Evolutionary conservation across 768 basidiomycete species (phyloP).

Genomic region (Podaxis mareebaensis): DNA sequence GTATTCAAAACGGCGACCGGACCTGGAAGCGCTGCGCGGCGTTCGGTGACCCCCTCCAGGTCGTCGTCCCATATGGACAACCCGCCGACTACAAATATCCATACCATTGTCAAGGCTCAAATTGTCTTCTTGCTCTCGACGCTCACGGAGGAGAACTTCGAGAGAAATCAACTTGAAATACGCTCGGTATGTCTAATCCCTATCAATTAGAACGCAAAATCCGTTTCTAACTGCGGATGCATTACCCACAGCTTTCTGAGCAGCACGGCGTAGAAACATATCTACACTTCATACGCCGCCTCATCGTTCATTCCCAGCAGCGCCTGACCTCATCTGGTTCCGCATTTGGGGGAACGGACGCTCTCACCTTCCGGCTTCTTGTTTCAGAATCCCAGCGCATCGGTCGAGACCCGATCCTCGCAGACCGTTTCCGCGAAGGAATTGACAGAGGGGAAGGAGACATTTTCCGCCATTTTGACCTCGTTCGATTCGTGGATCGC

Average conservation of each 20-base stretch:
- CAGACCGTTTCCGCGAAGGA: slow-evolving; percentile 88
- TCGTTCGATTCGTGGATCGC: slow-evolving; percentile 80
- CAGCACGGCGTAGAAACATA: slow-evolving; percentile 97
- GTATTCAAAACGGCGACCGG: slow-evolving; percentile 69
- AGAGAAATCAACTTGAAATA: slow-evolving; percentile 91
- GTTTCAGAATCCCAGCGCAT: slow-evolving; percentile 88
- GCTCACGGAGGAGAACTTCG: slow-evolving; percentile 95
- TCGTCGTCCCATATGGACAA: slow-evolving; percentile 82
- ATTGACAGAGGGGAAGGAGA: slow-evolving; percentile 88
- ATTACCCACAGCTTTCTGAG: slow-evolving; percentile 76
- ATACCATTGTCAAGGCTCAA: slow-evolving; percentile 94
- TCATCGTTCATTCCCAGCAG: slow-evolving; percentile 85
- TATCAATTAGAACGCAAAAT: slow-evolving; percentile 16
- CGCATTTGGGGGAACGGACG: slow-evolving; percentile 71
- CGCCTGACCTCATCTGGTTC: slow-evolving; percentile 62
- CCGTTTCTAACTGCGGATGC: slow-evolving; percentile 15
- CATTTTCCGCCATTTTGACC: slow-evolving; percentile 80
- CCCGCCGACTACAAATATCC: slow-evolving; percentile 81
- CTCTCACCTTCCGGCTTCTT: slow-evolving; percentile 81
- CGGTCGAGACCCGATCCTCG: slow-evolving; percentile 86
- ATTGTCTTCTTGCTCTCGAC: slow-evolving; percentile 97
- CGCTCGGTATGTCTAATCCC: slow-evolving; percentile 69
- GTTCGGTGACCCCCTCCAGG: slow-evolving; percentile 77
- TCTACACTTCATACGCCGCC: slow-evolving; percentile 94
- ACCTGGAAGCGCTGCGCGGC: slow-evolving; percentile 67